Percentiles rank a stretch among this genome's conserved stretches.
These are phyloP conservation scores for Apiosordaria backusii DNA, from an alignment of 495 filamentous ascomycete species.

Conservation along the genomic window DNA sequence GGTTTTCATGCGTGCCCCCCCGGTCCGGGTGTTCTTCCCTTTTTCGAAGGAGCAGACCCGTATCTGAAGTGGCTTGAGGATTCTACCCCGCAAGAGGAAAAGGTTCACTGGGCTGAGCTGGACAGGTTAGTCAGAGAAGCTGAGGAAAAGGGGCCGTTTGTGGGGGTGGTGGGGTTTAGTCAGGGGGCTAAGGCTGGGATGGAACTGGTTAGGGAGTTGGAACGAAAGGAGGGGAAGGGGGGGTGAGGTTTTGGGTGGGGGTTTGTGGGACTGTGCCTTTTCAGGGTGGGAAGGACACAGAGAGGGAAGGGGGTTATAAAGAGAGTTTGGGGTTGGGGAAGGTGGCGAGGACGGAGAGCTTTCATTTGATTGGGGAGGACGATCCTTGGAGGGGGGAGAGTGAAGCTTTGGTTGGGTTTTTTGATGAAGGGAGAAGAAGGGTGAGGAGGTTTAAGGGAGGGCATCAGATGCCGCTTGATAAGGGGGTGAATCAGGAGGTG, in stretches of 20 bases:
- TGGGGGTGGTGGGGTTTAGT: constrained; percentile 32
- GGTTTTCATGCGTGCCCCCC: constrained; percentile 17
- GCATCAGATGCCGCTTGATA: constrained; percentile 29
- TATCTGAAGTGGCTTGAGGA: constrained; percentile 27
- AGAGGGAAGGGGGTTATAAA: background rate
- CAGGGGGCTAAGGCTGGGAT: constrained; percentile 30
- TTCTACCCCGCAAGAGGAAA: background rate
- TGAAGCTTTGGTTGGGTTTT: constrained; percentile 27
- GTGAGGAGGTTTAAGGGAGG: constrained; percentile 24
- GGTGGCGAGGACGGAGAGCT: constrained; percentile 16
- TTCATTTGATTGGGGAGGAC: constrained; percentile 27
- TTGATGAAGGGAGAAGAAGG: constrained; percentile 8
- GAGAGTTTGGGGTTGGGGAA: constrained; percentile 12
- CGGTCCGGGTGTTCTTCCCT: constrained; percentile 27
- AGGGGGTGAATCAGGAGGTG: constrained; percentile 17
- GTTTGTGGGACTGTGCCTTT: constrained; percentile 31
- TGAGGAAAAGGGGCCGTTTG: constrained; percentile 20
- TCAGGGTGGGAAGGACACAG: constrained; percentile 1
- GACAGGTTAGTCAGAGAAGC: constrained; percentile 9
- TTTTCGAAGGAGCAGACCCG: constrained; percentile 27
- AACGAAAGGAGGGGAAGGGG: constrained; percentile 12
- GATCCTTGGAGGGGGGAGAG: constrained; percentile 29
- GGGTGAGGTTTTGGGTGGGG: constrained; percentile 19
- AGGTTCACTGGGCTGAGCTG: constrained; percentile 17
- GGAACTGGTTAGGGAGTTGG: constrained; percentile 22